Conservation (phyloP, 768 basidiomycete genomes). For the Gyrodon lividus region DNA sequence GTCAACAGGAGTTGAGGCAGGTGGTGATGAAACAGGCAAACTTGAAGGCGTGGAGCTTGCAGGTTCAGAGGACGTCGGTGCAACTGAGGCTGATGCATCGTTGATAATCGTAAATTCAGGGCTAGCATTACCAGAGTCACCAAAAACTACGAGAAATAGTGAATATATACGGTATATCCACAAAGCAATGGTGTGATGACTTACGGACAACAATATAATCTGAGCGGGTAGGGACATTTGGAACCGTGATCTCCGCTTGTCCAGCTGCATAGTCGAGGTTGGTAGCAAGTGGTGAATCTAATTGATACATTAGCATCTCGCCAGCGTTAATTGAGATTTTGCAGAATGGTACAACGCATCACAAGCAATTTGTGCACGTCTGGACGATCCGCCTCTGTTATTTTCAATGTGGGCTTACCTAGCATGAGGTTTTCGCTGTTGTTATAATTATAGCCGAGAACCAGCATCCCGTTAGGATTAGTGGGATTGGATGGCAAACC, state of each 20-base stretch:
- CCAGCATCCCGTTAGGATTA: constrained; percentile 32
- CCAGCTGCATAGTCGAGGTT: constrained; percentile 32
- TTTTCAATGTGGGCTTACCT: constrained; percentile 14
- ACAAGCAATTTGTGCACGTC: neutral
- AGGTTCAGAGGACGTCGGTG: constrained; percentile 32
- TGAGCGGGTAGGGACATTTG: constrained; percentile 29
- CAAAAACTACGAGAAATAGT: constrained; percentile 29
- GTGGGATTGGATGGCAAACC: constrained; percentile 28
- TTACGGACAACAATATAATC: constrained; percentile 39
- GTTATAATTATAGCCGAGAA: constrained; percentile 25
- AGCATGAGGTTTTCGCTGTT: constrained; percentile 34
- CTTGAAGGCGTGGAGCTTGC: constrained; percentile 10
- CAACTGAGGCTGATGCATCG: constrained; percentile 46
- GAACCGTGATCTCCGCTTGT: constrained; percentile 34
- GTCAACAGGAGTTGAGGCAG: neutral
- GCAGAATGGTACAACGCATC: neutral
- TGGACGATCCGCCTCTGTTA: neutral
- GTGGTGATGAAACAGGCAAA: constrained; percentile 3
- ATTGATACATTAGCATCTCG: constrained; percentile 13
- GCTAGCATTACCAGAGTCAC: constrained; percentile 42
- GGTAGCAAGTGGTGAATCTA: constrained; percentile 37
- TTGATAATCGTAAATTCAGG: constrained; percentile 49
- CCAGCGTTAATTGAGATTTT: neutral
- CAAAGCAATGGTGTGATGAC: constrained; percentile 9
- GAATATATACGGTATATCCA: neutral